Percentiles rank a stretch among this genome's conserved stretches.
These are phyloP conservation scores for Helminthosporium solani DNA, from an alignment of 2,329 filamentous ascomycete species.

Conservation along the genomic window DNA sequence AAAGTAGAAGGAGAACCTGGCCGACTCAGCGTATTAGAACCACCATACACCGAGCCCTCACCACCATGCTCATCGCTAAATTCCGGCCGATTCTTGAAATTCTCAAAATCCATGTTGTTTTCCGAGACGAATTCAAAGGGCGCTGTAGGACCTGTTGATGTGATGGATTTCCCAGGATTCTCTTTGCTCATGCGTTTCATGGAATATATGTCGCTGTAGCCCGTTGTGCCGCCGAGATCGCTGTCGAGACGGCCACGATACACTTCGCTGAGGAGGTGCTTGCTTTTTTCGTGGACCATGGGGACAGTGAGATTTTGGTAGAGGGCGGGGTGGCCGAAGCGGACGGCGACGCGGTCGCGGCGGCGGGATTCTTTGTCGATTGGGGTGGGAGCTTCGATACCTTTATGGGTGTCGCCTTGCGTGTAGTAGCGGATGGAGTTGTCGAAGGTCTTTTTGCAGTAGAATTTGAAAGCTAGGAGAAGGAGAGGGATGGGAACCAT, in stretches of 20 bases:
- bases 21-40: conserved; percentile 53
- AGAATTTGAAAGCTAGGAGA: conserved; percentile 81
- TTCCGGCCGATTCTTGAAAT: conserved; percentile 86
- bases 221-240: conserved; percentile 56
- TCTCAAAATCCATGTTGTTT: conserved; percentile 81
- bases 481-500: conserved; percentile 75
- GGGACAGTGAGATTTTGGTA: conserved; percentile 88
- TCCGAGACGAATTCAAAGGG: conserved; percentile 92
- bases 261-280: conserved; percentile 80
- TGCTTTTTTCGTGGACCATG: conserved; percentile 91
- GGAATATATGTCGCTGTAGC: conserved; percentile 79
- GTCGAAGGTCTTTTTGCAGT: conserved; percentile 76
- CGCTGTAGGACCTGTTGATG: conserved; percentile 15
- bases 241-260: conserved; percentile 80
- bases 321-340: conserved; percentile 88
- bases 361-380: conserved; percentile 46
- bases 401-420: conserved; percentile 59
- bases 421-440: conserved; percentile 78
- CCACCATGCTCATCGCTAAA: conserved; percentile 87
- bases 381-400: conserved; percentile 45
- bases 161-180: conserved; percentile 56
- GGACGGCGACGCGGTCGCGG: conserved; percentile 69
- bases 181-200: conserved; percentile 73
- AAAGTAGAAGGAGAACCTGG: conserved; percentile 59
- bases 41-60: conserved; percentile 59